These are phyloP conservation scores for Phtheirospermum japonicum DNA, from an alignment of 257 asterid species.

Conservation along the genomic window DNA sequence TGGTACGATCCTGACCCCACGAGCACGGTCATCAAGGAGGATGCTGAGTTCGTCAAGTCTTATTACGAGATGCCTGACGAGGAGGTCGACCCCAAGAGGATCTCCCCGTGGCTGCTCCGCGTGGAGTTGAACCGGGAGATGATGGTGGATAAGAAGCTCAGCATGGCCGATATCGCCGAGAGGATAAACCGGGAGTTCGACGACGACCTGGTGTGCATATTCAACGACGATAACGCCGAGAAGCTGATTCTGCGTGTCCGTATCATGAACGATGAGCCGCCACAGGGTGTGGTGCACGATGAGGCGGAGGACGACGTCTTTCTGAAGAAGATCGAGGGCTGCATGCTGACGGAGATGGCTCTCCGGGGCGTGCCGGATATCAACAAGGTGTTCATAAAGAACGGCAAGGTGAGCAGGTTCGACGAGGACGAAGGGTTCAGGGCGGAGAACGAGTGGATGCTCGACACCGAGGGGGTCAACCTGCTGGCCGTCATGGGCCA, in stretches of 20 bases:
- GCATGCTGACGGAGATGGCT: conserved; percentile 98
- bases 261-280: conserved; percentile 93
- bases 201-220: conserved; percentile 85
- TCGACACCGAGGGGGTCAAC: conserved; percentile 96
- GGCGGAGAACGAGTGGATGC: conserved; percentile 94
- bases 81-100: conserved; percentile 84
- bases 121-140: conserved; percentile 88
- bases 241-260: conserved; percentile 95
- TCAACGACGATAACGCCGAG: conserved; percentile 95
- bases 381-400: conserved; percentile 87
- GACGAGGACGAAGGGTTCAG: conserved; percentile 75
- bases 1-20: conserved; percentile 97
- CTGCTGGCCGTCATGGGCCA: conserved; percentile 91
- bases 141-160: conserved; percentile 99
- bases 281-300: conserved; percentile 72
- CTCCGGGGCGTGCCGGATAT: conserved; percentile 97
- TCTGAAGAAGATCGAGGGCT: conserved; percentile 91
- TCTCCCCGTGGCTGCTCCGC: conserved; percentile 98
- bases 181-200: conserved; percentile 87
- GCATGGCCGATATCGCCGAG: conserved; percentile 97
- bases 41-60: conserved; percentile 87
- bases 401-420: conserved; percentile 65
- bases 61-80: conserved; percentile 98
- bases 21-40: conserved; percentile 87
- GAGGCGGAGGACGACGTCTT: conserved; percentile 97